Evolutionary conservation across 805 yeast species (phyloP).

Genomic region (Clavispora asparagi): DNA sequence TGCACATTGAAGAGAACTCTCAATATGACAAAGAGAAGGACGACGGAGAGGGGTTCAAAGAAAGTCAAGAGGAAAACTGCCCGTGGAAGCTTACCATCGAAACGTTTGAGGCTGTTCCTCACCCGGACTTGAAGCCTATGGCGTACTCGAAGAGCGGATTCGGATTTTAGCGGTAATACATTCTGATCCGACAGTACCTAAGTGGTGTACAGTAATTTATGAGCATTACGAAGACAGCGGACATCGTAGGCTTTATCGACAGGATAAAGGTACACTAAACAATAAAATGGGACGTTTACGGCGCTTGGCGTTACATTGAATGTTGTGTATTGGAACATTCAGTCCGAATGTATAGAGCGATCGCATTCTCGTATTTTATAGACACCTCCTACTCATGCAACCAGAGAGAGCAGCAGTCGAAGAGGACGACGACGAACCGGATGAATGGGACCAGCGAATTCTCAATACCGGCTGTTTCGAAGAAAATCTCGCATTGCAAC

Average conservation of each 20-base stretch:
- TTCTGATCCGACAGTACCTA: no score
- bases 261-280: no score
- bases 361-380: background rate
- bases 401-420: background rate
- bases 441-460: slow-evolving; percentile 73
- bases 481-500: slow-evolving; percentile 63
- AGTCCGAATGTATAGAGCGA: background rate
- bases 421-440: slow-evolving; percentile 54
- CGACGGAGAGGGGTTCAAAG: slow-evolving; percentile 38
- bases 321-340: no score
- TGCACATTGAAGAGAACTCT: slow-evolving; percentile 55
- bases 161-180: slow-evolving; percentile 22
- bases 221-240: no score
- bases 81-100: slow-evolving; percentile 47
- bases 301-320: no score
- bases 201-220: no score
- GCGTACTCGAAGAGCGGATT: slow-evolving; percentile 59
- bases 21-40: slow-evolving; percentile 42
- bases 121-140: slow-evolving; percentile 92
- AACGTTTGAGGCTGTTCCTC: slow-evolving; percentile 77
- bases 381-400: background rate
- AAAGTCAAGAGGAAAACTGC: slow-evolving; percentile 32
- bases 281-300: no score
- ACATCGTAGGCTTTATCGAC: no score
- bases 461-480: slow-evolving; percentile 71